Conservation (phyloP, 495 filamentous ascomycete species). For the Penicillium antarcticum region DNA sequence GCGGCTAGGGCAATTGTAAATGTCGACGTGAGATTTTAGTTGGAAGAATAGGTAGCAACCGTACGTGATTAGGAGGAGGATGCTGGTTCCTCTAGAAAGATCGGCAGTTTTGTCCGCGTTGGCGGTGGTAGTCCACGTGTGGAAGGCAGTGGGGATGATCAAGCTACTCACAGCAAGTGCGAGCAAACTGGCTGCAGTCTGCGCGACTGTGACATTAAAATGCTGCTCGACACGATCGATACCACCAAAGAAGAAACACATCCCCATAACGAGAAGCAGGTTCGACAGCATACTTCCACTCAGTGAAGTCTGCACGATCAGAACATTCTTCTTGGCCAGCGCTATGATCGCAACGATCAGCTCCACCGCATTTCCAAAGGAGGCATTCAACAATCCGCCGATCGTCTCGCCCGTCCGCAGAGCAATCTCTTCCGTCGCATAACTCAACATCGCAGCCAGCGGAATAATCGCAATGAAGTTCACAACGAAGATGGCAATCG, state of each 20-base stretch:
- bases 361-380: slow-evolving; percentile 21
- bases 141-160: too few relatives aligned
- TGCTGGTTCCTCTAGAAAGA: background rate
- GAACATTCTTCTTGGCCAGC: slow-evolving; percentile 14
- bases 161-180: too few relatives aligned
- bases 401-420: slow-evolving; percentile 17
- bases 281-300: slow-evolving; percentile 22
- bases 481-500: slow-evolving; percentile 16
- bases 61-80: slow-evolving; percentile 63
- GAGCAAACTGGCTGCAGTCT: too few relatives aligned
- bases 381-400: slow-evolving; percentile 23
- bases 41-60: slow-evolving; percentile 60
- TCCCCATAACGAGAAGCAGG: slow-evolving; percentile 20
- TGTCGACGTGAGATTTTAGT: slow-evolving; percentile 6
- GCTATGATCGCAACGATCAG: slow-evolving; percentile 21
- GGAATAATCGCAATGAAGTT: slow-evolving; percentile 28
- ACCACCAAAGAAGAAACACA: too few relatives aligned
- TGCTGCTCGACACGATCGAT: too few relatives aligned
- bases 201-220: slow-evolving; percentile 9
- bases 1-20: background rate
- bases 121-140: too few relatives aligned
- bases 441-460: slow-evolving; percentile 15
- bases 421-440: slow-evolving; percentile 22
- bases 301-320: slow-evolving; percentile 20
- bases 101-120: too few relatives aligned